These are phyloP conservation scores for Lasiodiplodia citricola DNA, from an alignment of 2,329 filamentous ascomycete species.

Conservation along the genomic window DNA sequence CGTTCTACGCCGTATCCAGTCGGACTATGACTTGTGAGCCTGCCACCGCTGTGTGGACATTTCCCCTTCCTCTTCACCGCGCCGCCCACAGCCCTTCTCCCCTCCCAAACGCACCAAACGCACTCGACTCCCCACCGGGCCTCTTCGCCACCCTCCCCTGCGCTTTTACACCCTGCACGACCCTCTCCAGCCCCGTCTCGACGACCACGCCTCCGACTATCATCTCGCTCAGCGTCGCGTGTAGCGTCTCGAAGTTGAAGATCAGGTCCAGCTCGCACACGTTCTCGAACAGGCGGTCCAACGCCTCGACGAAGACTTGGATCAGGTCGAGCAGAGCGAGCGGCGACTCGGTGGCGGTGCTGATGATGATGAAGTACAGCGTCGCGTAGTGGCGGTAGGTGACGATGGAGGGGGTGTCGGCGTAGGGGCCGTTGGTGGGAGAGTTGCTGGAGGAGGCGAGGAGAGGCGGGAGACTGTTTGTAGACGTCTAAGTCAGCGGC, in stretches of 20 bases:
- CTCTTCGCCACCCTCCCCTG: conserved; percentile 80
- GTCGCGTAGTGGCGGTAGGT: conserved; percentile 99
- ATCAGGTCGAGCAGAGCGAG: conserved; percentile 95
- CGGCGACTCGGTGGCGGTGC: conserved; percentile 92
- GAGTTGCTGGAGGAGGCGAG: conserved; percentile 52
- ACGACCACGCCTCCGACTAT: conserved; percentile 93
- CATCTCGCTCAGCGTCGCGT: conserved; percentile 91
- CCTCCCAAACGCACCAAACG: conserved; percentile 29
- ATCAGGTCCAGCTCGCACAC: conserved; percentile 98
- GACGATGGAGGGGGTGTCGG: conserved; percentile 91
- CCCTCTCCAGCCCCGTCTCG: conserved; percentile 86
- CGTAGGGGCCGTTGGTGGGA: conserved; percentile 64
- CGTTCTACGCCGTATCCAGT: background rate
- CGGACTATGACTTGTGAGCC: background rate
- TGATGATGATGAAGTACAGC: conserved; percentile 98
- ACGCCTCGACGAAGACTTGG: conserved; percentile 95
- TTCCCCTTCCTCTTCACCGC: background rate
- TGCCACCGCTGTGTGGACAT: background rate
- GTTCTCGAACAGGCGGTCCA: conserved; percentile 96
- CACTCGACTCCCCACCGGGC: conserved; percentile 51
- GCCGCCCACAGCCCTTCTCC: conserved; percentile 28
- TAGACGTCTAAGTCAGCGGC: conserved; percentile 60
- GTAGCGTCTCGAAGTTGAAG: conserved; percentile 97
- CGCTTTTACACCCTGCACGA: conserved; percentile 79
- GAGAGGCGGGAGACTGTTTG: conserved; percentile 68